Base-by-base conservation (phyloP, 306 rosid species). In the Vigna reflexopilosa region DNA sequence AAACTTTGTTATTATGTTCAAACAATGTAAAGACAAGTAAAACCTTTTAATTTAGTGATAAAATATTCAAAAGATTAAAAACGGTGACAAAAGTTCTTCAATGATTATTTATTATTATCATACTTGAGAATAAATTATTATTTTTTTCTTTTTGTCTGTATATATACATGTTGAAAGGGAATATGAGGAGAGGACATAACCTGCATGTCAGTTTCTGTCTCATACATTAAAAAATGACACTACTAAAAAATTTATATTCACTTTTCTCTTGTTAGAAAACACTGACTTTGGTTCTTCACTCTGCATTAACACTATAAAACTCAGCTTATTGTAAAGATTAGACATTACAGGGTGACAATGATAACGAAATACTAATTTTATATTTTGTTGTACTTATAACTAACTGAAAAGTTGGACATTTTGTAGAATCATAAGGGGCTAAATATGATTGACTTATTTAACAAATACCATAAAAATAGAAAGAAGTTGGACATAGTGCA, bases 181-280 rank as follows among this genome's bases (percentile, higher is more conserved):
- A 63, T 63, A 63, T 63, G 22, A 32, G 24, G 1, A 34, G 67
- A 36, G 48, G 34, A 24, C 48, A 8, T 34, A 24, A 30, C 22
- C 67, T 61, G 67, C 7, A 1, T 15, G 44, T 61, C 67, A 30
- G 67, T 61, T 26, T 61, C 20, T 61, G 67, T 6, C 44, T 61
- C 38, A 34, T 14, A 9, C 13, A 26, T 12, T 28, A 30, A 26
- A 28, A 56, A 6, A 28, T 59, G 42, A 57, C n/a, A 2, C 7
- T 28, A 0, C 3, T 28, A 2, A 61, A 30, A 28, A 30, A 14
- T 30, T 58, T 26, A 28, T 58, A 26, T 26, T 26, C n/a, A 30
- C 40, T 15, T 7, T 59, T 59, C 15, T 10, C 11, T 44, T 9
- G 12, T 9, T 1, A 1, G 2, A 42, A 1, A 42, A 42, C 47